Evolutionary conservation across 371 early-diverging fungal species (phyloP).

Genomic region (Rhizopus sp.): DNA sequence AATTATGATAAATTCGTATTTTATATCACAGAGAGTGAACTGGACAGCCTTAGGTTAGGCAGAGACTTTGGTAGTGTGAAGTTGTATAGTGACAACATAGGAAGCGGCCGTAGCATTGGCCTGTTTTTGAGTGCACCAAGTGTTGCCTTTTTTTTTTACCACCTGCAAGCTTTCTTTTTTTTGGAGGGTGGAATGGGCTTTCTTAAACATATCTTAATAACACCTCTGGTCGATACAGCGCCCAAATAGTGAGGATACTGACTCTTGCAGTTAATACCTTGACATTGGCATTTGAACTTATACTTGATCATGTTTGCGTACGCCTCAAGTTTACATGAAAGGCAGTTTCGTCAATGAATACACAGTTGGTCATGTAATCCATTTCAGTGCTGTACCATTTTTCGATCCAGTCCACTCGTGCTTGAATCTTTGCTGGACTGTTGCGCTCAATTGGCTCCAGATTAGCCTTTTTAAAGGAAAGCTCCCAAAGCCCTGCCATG

Average conservation of each 20-base stretch:
- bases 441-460: conserved; percentile 9
- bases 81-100: no score
- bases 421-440: conserved; percentile 11
- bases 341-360: conserved; percentile 10
- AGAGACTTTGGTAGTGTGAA: no score
- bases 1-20: no score
- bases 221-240: conserved; percentile 1
- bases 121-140: no score
- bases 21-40: no score
- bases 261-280: conserved; percentile 11
- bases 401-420: conserved; percentile 15
- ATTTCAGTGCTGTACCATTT: background rate
- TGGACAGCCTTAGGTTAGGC: no score
- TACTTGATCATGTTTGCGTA: conserved; percentile 10
- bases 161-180: conserved; percentile 10
- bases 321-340: conserved; percentile 16
- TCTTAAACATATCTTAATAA: conserved; percentile 11
- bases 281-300: conserved; percentile 4
- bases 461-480: conserved; percentile 6
- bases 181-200: conserved; percentile 9
- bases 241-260: conserved; percentile 10
- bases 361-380: conserved; percentile 18
- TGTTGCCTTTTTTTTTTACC: background rate
- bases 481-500: conserved; percentile 6
- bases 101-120: no score